These are phyloP conservation scores for Botrytis sinoallii DNA, from an alignment of 2,329 filamentous ascomycete species.

Conservation along the genomic window DNA sequence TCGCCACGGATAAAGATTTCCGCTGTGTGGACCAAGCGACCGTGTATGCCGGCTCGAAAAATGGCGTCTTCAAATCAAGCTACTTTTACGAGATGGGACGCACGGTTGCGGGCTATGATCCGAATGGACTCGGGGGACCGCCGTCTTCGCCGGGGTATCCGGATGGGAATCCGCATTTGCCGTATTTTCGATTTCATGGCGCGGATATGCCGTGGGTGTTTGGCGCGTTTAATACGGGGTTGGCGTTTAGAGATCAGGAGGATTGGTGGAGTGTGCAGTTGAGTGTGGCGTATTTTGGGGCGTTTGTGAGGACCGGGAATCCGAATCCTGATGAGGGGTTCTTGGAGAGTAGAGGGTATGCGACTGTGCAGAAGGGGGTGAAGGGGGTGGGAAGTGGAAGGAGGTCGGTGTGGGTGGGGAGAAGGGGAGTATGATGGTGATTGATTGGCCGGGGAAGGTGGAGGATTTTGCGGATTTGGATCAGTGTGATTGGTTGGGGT, in stretches of 20 bases:
- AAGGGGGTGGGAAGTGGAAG: neutral
- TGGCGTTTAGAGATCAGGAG: constrained; percentile 42
- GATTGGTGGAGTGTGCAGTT: constrained; percentile 48
- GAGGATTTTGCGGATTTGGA: constrained; percentile 45
- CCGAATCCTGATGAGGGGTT: constrained; percentile 47
- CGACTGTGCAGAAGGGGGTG: constrained; percentile 21
- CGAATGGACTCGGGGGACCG: constrained; percentile 48
- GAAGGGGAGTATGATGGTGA: constrained; percentile 42
- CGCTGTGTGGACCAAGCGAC: constrained; percentile 55
- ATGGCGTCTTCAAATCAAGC: constrained; percentile 44
- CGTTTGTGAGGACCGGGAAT: constrained; percentile 46
- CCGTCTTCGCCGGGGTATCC: constrained; percentile 42
- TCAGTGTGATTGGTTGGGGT: constrained; percentile 48
- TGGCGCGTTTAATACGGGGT: constrained; percentile 39
- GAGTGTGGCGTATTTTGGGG: constrained; percentile 46
- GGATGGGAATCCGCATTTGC: constrained; percentile 47
- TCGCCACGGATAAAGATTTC: constrained; percentile 53
- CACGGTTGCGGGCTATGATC: constrained; percentile 48
- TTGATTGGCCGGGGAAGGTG: constrained; percentile 45
- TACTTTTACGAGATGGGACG: constrained; percentile 54
- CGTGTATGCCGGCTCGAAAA: constrained; percentile 44
- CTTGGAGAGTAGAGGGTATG: constrained; percentile 45
- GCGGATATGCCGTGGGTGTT: constrained; percentile 48
- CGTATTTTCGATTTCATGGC: constrained; percentile 53
- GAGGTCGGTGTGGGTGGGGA: constrained; percentile 43